Conservation (phyloP, 2,329 filamentous ascomycete species). For the Pyrenophora graminea region DNA sequence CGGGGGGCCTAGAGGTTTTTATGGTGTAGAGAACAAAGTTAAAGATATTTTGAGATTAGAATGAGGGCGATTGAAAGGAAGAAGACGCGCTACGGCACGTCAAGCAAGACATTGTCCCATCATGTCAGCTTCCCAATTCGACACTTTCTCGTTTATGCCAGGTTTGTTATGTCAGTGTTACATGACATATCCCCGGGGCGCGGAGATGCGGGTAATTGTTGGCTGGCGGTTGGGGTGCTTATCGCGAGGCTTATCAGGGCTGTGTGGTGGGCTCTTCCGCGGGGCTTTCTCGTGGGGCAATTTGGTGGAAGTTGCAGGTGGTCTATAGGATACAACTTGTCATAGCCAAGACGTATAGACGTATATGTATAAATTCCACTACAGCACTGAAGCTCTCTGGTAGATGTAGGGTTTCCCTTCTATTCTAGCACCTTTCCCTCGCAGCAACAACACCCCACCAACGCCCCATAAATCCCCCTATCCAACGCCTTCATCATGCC, state of each 20-base stretch:
- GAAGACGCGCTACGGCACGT: conserved; percentile 18
- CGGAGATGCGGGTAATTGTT: conserved; percentile 35
- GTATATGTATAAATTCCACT: neutral
- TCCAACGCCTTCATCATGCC: neutral
- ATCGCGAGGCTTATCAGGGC: conserved; percentile 16
- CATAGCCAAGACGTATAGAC: neutral
- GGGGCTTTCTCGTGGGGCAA: conserved; percentile 4
- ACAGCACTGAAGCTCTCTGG: neutral
- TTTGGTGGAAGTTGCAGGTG: neutral
- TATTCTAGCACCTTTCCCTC: neutral
- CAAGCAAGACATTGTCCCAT: neutral
- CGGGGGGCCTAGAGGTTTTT: too few relatives aligned
- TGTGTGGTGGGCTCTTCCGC: conserved; percentile 8
- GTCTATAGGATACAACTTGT: neutral
- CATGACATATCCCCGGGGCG: conserved; percentile 43
- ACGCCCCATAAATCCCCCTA: neutral
- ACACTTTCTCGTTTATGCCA: neutral
- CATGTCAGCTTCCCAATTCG: conserved; percentile 48
- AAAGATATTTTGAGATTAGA: too few relatives aligned
- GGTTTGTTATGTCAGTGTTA: conserved; percentile 22
- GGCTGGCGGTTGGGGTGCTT: conserved; percentile 11
- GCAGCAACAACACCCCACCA: neutral
- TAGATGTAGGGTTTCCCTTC: neutral
- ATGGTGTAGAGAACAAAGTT: too few relatives aligned
- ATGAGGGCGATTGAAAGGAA: neutral